These are phyloP conservation scores for Exophiala calicioides DNA, from an alignment of 2,329 filamentous ascomycete genomes.

Conservation along the genomic window DNA sequence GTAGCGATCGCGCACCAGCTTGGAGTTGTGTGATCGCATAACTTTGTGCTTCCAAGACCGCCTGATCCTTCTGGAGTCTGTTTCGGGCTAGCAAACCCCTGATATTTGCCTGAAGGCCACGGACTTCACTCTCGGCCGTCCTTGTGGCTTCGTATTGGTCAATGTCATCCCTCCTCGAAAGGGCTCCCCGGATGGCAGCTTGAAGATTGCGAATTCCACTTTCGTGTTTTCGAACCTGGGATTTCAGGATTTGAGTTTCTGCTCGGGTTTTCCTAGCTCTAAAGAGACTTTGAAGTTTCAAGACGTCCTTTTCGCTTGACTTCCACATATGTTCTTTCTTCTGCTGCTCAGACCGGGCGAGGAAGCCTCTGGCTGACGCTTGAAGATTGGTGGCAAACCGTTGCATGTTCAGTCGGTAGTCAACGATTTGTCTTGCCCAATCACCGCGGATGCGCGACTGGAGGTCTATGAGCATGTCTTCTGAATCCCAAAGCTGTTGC, in stretches of 20 bases:
- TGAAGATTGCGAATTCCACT: slow-evolving; percentile 53
- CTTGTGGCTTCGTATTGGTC: slow-evolving; percentile 62
- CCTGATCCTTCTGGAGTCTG: slow-evolving; percentile 15
- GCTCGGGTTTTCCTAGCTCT: slow-evolving; percentile 54
- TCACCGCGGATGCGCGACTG: slow-evolving; percentile 87
- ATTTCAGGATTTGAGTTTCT: slow-evolving; percentile 45
- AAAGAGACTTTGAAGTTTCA: slow-evolving; percentile 80
- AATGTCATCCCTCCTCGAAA: slow-evolving; percentile 43
- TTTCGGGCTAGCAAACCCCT: slow-evolving; percentile 52
- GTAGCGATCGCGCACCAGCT: slow-evolving; percentile 37
- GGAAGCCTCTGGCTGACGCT: slow-evolving; percentile 72
- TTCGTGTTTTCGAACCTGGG: slow-evolving; percentile 41
- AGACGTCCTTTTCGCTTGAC: slow-evolving; percentile 68
- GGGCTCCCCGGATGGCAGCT: slow-evolving; percentile 55
- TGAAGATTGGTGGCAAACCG: slow-evolving; percentile 78
- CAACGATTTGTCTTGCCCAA: slow-evolving; percentile 78
- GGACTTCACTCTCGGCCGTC: slow-evolving; percentile 65
- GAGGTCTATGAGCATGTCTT: slow-evolving; percentile 74
- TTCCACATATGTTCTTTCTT: slow-evolving; percentile 69
- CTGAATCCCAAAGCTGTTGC: slow-evolving; percentile 85
- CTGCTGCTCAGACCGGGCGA: slow-evolving; percentile 65
- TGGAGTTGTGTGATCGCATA: slow-evolving; percentile 51
- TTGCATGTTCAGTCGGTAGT: slow-evolving; percentile 80
- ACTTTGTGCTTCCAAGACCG: slow-evolving; percentile 23
- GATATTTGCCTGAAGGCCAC: slow-evolving; percentile 62